A percentile compares a stretch with the other conserved stretches of the same genome.
phyloP scores from a whole-genome alignment of 306 rosid genomes.

The Dicorynia guianensis region DNA sequence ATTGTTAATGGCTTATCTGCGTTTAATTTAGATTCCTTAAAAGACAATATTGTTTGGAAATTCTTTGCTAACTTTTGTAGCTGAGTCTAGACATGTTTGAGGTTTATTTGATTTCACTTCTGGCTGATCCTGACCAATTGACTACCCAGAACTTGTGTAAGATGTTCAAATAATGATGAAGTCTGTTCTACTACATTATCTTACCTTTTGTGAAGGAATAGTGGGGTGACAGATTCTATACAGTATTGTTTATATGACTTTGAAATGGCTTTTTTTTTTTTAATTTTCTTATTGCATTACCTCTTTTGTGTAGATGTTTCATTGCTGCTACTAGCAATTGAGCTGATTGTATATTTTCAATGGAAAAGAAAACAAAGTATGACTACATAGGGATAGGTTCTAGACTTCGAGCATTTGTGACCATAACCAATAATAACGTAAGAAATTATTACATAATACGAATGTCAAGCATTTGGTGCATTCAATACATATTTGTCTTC shows the following conservation, averaged over 20 bases:
- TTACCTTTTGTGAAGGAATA: background rate
- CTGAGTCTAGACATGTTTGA: background rate
- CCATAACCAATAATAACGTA: background rate
- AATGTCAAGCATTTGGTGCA: background rate
- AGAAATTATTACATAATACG: background rate
- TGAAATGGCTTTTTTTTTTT: too few relatives aligned
- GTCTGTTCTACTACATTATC: background rate
- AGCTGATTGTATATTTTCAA: background rate
- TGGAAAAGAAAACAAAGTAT: background rate
- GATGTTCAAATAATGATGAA: background rate
- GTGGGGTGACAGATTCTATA: background rate
- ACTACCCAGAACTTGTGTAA: background rate
- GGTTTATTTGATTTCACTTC: background rate
- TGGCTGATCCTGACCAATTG: background rate
- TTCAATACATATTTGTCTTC: conserved; percentile 20
- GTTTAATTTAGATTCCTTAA: too few relatives aligned
- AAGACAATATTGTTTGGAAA: too few relatives aligned
- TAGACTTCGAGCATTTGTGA: background rate
- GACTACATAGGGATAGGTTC: background rate
- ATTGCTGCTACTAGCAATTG: background rate
- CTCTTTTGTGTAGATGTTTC: too few relatives aligned
- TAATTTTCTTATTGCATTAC: too few relatives aligned
- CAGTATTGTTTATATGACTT: background rate
- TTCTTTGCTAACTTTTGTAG: too few relatives aligned
- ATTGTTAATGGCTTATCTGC: too few relatives aligned